A percentile compares a stretch with the other conserved stretches of the same genome.
phyloP scores from a whole-genome alignment of 106 monocot species.

The Hemerocallis citrina region DNA sequence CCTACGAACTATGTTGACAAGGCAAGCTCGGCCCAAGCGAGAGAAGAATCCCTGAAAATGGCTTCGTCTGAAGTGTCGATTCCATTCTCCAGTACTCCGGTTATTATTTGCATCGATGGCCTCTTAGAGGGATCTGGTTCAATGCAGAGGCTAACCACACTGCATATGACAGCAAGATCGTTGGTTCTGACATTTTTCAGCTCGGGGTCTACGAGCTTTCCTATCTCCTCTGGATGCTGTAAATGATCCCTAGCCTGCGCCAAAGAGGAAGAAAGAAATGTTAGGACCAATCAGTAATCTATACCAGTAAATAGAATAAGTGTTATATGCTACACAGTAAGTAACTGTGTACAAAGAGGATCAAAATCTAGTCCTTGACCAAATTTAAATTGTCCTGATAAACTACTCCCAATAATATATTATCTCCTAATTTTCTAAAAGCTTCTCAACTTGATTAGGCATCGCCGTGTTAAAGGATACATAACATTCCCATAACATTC shows the following conservation, averaged over 20 bases:
- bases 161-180: slow-evolving; percentile 56
- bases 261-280: not conserved
- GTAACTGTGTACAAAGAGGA: too few species aligned
- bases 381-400: too few species aligned
- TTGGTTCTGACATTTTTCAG: slow-evolving; percentile 54
- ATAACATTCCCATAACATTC: too few species aligned
- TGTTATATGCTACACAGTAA: too few species aligned
- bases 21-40: slow-evolving; percentile 57
- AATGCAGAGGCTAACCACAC: slow-evolving; percentile 56
- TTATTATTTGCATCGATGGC: slow-evolving; percentile 79
- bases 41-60: slow-evolving; percentile 54
- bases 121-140: slow-evolving; percentile 73
- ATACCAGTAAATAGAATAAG: too few species aligned
- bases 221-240: slow-evolving; percentile 56
- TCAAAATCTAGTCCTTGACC: too few species aligned
- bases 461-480: too few species aligned
- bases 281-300: too few species aligned
- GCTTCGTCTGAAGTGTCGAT: slow-evolving; percentile 70
- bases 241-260: slow-evolving; percentile 62
- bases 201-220: slow-evolving; percentile 60
- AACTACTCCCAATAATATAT: too few species aligned
- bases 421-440: too few species aligned
- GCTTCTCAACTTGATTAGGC: too few species aligned
- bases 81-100: slow-evolving; percentile 69
- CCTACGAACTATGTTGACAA: slow-evolving; percentile 15